Evolutionary conservation across 1,284 basidiomycete species (phyloP).

Genomic region (Puccinia triticina): DNA sequence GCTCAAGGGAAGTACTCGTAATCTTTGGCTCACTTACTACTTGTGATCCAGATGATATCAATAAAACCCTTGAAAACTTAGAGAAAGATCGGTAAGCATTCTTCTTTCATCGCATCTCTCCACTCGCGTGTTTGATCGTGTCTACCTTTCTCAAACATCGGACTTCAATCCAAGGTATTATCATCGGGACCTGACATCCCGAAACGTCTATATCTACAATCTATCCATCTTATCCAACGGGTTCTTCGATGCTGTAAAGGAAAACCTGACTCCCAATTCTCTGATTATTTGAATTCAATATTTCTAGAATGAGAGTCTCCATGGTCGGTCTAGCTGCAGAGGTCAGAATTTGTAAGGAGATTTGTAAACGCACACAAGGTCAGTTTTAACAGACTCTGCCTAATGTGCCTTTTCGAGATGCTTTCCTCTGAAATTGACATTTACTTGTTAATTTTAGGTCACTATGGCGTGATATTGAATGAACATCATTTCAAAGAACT

Average conservation of each 20-base stretch:
- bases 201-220: neutral
- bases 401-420: neutral
- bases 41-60: conserved; percentile 94
- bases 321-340: conserved; percentile 92
- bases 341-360: conserved; percentile 92
- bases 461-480: conserved; percentile 92
- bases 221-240: neutral
- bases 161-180: neutral
- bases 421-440: neutral
- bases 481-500: conserved; percentile 95
- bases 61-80: conserved; percentile 82
- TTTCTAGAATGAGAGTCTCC: conserved; percentile 78
- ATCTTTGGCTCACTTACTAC: conserved; percentile 94
- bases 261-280: neutral
- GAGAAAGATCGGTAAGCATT: conserved; percentile 64
- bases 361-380: conserved; percentile 60
- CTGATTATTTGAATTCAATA: neutral
- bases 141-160: neutral
- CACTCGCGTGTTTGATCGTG: neutral
- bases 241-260: neutral
- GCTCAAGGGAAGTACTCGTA: conserved; percentile 89
- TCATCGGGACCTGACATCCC: neutral
- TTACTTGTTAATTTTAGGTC: conserved; percentile 65
- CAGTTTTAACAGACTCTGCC: neutral
- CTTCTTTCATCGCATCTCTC: neutral